Evolutionary conservation across 2,329 filamentous ascomycete species (phyloP), one percentile per base, ranked within the genome.

Genomic region (Tolypocladium album): DNA sequence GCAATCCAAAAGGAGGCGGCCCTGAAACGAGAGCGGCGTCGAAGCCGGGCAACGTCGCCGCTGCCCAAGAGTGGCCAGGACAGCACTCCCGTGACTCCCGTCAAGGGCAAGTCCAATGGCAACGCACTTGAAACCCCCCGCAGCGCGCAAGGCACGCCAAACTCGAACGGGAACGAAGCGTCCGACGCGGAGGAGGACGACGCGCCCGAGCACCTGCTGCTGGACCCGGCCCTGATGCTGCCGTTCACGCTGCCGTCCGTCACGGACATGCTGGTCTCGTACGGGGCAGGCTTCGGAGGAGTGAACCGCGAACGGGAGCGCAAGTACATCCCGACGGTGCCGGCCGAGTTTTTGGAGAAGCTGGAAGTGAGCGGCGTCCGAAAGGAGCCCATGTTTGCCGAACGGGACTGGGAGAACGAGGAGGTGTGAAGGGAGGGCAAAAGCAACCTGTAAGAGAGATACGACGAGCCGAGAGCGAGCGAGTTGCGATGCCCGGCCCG

Each of bases 191-290:
- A 67, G 4, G 64, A 88, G 12, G 85, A 88, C 22, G 85, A 90
- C 62, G 79, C 86, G 17, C 88, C 88, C 0, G 85, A 90, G 65
- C 82, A 89, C 61, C 79, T 97, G 42, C 84, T 97, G 52, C 76
- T 97, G 58, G 92, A 97, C 69, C 91, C 93, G 3, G 89, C 92
- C 2, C 79, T 96, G 61, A 96, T 97, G 82, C 82, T 99, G 34
- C 94, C 94, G 0, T 99, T 99, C 71, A 88, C 89, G n/a, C 79
- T 99, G 36, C 94, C 94, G 1, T 96, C 93, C 1, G 94, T 91
- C 60, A 97, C 92, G 34, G 94, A 99, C 72, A 99, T 99, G 94
- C 82, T 97, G 56, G 85, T 99, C 56, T 93, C 88, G 65, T 99
- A 95, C 69, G 94, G 94, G 0, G 92, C 94, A 15, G 94, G 94